A percentile compares a stretch with the other conserved stretches of the same genome.
Conservation (phyloP, 345 rosid species). For the Gossypium herbaceum region DNA sequence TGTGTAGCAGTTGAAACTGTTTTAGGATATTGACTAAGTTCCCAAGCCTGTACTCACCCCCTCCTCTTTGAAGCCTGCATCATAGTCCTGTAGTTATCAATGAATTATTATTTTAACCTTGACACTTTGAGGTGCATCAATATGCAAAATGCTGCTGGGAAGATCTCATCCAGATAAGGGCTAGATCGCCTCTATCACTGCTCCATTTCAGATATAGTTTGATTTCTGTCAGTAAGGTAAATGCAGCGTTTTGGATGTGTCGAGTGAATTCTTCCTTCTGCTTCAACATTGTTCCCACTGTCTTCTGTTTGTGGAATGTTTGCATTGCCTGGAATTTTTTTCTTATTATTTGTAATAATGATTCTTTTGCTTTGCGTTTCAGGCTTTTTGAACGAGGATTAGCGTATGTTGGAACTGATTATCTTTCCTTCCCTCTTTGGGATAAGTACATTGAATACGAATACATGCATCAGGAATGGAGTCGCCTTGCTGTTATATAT, state of each 20-base stretch:
- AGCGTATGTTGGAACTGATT: constrained; percentile 88
- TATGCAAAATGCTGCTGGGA: constrained; percentile 93
- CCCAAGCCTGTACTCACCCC: constrained; percentile 25
- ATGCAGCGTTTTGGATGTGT: constrained; percentile 78
- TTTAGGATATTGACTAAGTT: constrained; percentile 27
- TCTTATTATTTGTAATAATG: constrained; percentile 22
- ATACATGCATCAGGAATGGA: constrained; percentile 87
- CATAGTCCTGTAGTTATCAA: constrained; percentile 31
- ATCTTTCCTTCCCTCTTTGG: constrained; percentile 77
- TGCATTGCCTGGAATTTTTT: constrained; percentile 20
- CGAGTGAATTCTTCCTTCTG: constrained; percentile 70
- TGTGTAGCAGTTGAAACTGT: constrained; percentile 31
- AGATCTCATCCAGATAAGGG: constrained; percentile 82
- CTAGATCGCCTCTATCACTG: constrained; percentile 87
- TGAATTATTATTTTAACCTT: constrained; percentile 44
- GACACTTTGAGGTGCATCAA: constrained; percentile 71
- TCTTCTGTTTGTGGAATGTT: constrained; percentile 32
- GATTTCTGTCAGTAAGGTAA: constrained; percentile 86
- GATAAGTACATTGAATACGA: constrained; percentile 94
- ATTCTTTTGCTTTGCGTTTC: constrained; percentile 26
- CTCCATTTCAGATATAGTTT: constrained; percentile 75
- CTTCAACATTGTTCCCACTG: constrained; percentile 46
- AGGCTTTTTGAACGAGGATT: constrained; percentile 93
- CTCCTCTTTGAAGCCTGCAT: constrained; percentile 27
- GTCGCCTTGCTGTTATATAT: constrained; percentile 69